These are phyloP conservation scores for Scleromitrula shiraiana DNA, from an alignment of 2,329 filamentous ascomycete species.

Conservation along the genomic window DNA sequence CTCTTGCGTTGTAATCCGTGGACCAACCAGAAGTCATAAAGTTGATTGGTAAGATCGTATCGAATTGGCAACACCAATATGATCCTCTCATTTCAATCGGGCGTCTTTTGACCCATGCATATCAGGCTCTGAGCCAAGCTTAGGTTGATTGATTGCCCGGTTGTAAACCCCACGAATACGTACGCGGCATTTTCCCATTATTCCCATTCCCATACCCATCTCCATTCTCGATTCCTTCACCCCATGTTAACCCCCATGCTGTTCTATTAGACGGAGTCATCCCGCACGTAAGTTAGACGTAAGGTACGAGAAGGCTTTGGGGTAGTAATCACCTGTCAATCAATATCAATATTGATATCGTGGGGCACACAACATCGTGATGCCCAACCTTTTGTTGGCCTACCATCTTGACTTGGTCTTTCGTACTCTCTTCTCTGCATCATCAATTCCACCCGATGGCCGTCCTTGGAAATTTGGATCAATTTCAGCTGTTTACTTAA, in stretches of 20 bases:
- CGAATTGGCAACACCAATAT: not conserved
- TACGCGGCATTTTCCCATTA: constrained; percentile 1
- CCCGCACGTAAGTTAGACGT: not conserved
- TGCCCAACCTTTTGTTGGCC: constrained; percentile 5
- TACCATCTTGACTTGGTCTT: not conserved
- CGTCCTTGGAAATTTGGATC: not conserved
- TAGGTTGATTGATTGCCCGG: not conserved
- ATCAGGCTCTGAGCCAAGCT: constrained; percentile 3
- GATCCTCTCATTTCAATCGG: constrained; percentile 3
- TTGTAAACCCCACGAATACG: constrained; percentile 8
- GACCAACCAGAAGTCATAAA: not conserved
- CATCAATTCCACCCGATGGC: not conserved
- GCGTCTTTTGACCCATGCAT: constrained; percentile 1
- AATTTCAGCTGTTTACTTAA: not conserved
- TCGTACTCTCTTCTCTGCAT: too few relatives aligned
- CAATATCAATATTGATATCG: not conserved
- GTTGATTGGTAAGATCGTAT: not conserved
- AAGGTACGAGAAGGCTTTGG: constrained; percentile 7
- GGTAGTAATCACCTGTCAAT: not conserved
- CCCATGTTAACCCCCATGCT: too few relatives aligned
- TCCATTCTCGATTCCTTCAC: too few relatives aligned
- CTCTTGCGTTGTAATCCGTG: constrained; percentile 4
- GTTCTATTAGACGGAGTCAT: not conserved
- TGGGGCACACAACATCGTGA: not conserved
- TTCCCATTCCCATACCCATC: too few relatives aligned